Conservation (phyloP, 208 protist species). For the Wallacemonas collosoma region DNA sequence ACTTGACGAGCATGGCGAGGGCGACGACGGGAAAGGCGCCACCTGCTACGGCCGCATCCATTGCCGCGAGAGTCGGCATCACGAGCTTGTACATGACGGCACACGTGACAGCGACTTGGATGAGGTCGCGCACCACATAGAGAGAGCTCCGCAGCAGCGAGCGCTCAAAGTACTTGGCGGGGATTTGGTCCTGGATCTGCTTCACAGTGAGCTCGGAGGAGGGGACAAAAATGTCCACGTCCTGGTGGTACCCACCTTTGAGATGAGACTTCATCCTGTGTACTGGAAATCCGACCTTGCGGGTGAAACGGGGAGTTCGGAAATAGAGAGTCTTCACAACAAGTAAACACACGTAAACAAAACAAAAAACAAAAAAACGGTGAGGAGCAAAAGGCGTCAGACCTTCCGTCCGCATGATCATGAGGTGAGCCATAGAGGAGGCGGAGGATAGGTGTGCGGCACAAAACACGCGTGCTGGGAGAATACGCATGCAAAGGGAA, state of each 20-base stretch:
- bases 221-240: conserved; percentile 69
- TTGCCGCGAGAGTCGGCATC: conserved; percentile 30
- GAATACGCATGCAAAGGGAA: no score
- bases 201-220: conserved; percentile 63
- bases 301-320: neutral
- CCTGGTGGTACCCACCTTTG: conserved; percentile 56
- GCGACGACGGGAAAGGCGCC: conserved; percentile 18
- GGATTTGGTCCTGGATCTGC: conserved; percentile 78
- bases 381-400: no score
- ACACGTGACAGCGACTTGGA: conserved; percentile 54
- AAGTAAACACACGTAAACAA: neutral
- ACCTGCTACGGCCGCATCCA: conserved; percentile 30
- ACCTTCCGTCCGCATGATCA: no score
- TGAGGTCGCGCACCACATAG: conserved; percentile 70
- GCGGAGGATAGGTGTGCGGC: no score
- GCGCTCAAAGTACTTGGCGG: conserved; percentile 75
- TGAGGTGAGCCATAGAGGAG: no score
- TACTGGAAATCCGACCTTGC: no score
- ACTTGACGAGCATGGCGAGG: conserved; percentile 29
- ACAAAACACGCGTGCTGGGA: no score
- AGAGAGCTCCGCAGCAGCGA: conserved; percentile 36
- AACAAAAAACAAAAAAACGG: no score
- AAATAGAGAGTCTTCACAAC: neutral
- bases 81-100: conserved; percentile 55
- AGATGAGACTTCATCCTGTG: conserved; percentile 52